Base-by-base conservation (phyloP, 2,329 filamentous ascomycete genomes). In the Exophiala sp. region DNA sequence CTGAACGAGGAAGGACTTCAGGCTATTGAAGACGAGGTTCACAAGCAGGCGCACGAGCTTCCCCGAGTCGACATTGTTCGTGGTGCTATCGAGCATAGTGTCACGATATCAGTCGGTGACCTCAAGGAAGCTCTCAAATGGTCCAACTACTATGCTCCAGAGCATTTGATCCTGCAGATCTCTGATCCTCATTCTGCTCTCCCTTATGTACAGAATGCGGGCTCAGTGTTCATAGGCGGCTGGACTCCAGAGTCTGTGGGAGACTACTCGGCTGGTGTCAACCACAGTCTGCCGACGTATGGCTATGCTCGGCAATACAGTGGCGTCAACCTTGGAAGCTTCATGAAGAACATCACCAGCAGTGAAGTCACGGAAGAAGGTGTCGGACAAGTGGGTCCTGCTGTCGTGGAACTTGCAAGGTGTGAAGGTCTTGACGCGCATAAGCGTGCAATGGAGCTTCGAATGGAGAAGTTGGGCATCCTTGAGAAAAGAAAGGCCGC, bases 201-300 rank as follows among this genome's bases (percentile, higher is more conserved):
- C 0, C 84, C 88, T 34, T 75, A 86, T 69, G 91, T 99, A 20
- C 82, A 91, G 75, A 96, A 99, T 65, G 94, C 94, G 2, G 94
- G 94, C 14, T 96, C 90, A 68, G 91, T 99, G 5, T 99, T 99
- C 69, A 86, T 97, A 61, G 94, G 94, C 8, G 80, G 88, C 61
- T 99, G 94, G 94, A 97, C 94, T 0, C 94, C 94, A 5, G 94
- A 99, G 75, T 95, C 89, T 70, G 94, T 99, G 2, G 94, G 94
- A 42, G 94, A 99, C 71, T 99, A 99, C 75, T 96, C 91, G 60
- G 94, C 94, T 49, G 94, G 94, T 66, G 94, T 99, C 39, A 99
- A 99, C 72, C 94, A 99, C 77, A 95, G 89, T 54, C 77, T 99
- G 62, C 94, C 94, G 48, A 99, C 94, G 0, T 99, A 97, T 68